Base-by-base conservation (phyloP, 352 stramenopile genomes). In the Phytophthora melonis region DNA sequence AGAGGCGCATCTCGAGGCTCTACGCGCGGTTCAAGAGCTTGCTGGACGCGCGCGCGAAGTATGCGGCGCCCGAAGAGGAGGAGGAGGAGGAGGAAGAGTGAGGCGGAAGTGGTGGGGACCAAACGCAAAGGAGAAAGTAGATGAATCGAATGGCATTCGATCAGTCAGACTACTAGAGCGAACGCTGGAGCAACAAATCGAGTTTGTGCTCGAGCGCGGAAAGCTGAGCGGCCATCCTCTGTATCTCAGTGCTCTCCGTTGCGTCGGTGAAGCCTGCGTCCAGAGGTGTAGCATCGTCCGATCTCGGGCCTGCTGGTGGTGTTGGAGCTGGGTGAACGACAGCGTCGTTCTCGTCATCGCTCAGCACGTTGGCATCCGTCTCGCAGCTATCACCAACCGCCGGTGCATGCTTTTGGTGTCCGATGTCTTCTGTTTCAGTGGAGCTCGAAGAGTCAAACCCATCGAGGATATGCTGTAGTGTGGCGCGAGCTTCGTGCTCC, bases 11-110 rank as follows among this genome's bases (percentile, higher is more conserved):
- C 14, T 92, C 86, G n/a, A 83, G 77, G n/a, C 52, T 93, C 4
- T 92, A 92, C 66, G 52, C 74, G 16, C 82, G 83, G 21, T 93
- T 93, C 58, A 89, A 87, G 39, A 77, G 60, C 25, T 67, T 93
- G 23, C 63, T 93, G 4, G 86, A 93, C 9, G 79, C 84, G 6
- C 41, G 83, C 21, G 72, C 77, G 25, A 84, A 82, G 52, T 88
- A 89, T 39, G 39, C 65, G 3, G 43, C 66, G 27, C 65, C 43
- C 43, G 71, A 88, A 47, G 62, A 52, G 0, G 34, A 68, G 5
- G 32, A 52, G 0, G 34, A 68, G 5, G 32, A 36, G 13, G 49
- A 53, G 32, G 54, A 59, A 30, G 69, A 55, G 30, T 19, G 18
- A 62, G 10, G 52, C 49, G n/a, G 34, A 52, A 39, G 25, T 39